A percentile compares a stretch with the other conserved stretches of the same genome.
These are phyloP conservation scores for Mycena chlorophos DNA, from an alignment of 768 basidiomycete genomes.

Conservation along the genomic window DNA sequence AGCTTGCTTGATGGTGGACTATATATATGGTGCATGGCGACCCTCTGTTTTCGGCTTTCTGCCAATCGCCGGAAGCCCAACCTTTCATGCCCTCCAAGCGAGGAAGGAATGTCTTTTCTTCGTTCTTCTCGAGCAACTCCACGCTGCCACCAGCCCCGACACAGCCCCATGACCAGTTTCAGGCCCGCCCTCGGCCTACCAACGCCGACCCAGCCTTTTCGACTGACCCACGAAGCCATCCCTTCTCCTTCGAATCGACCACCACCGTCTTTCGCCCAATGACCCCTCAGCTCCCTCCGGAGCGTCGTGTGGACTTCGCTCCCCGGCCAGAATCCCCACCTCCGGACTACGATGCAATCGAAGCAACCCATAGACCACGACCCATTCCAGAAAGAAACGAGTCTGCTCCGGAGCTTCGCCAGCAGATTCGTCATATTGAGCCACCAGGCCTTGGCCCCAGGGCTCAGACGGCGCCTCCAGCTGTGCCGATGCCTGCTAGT, in stretches of 20 bases:
- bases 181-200: too few species aligned
- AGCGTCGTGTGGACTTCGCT: too few species aligned
- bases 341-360: constrained; percentile 15
- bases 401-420: constrained; percentile 18
- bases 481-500: not conserved
- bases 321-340: constrained; percentile 15
- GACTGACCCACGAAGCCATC: too few species aligned
- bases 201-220: constrained; percentile 1
- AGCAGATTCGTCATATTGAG: constrained; percentile 11
- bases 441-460: constrained; percentile 14
- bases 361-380: not conserved
- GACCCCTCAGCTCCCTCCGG: too few species aligned
- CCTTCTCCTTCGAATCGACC: not conserved
- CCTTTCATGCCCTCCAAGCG: constrained; percentile 8
- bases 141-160: too few species aligned
- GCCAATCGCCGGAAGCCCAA: not conserved
- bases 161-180: too few species aligned
- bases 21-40: not conserved
- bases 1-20: too few species aligned
- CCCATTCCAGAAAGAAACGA: constrained; percentile 7
- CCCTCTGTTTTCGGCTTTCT: not conserved
- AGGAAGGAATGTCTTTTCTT: constrained; percentile 16
- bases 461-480: constrained; percentile 11
- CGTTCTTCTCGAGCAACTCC: constrained; percentile 11
- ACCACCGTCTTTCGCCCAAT: too few species aligned